Evolutionary conservation across 2,329 filamentous ascomycete species (phyloP).

Genomic region (Neopestalotiopsis sp.): DNA sequence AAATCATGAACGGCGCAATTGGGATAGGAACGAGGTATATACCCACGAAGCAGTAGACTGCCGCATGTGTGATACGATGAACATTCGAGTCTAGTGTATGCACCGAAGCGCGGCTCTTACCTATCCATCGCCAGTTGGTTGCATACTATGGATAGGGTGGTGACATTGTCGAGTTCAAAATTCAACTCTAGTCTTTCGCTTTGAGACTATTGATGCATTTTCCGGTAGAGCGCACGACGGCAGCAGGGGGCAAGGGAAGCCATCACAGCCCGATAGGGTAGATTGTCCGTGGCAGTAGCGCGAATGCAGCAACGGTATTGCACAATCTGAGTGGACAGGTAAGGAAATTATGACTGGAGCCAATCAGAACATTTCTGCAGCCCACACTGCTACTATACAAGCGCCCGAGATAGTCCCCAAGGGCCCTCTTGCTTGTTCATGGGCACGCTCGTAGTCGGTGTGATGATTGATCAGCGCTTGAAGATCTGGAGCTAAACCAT

Average conservation of each 20-base stretch:
- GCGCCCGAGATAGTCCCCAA: conserved; percentile 17
- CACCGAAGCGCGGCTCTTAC: not conserved
- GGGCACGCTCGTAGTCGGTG: conserved; percentile 11
- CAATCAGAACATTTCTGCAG: conserved; percentile 12
- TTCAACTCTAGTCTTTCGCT: conserved; percentile 9
- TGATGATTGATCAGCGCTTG: conserved; percentile 8
- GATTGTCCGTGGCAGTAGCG: not conserved
- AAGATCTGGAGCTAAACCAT: not conserved
- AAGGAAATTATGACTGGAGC: not conserved
- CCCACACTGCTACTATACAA: conserved; percentile 8
- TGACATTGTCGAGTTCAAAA: conserved; percentile 14
- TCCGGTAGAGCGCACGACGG: conserved; percentile 18
- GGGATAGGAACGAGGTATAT: conserved; percentile 16
- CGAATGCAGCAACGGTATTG: not conserved
- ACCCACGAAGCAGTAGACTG: not conserved
- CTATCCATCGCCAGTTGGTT: not conserved
- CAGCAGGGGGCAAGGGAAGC: not conserved
- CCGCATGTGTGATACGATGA: not conserved
- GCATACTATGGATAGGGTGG: not conserved
- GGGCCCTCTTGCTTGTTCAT: not conserved
- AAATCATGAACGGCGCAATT: not conserved
- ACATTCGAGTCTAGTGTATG: not conserved
- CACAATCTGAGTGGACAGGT: not conserved
- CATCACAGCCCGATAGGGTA: not conserved
- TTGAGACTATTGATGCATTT: conserved; percentile 21